These are phyloP conservation scores for Dioscorea dumetorum DNA, from an alignment of 106 monocot genomes.

Conservation along the genomic window DNA sequence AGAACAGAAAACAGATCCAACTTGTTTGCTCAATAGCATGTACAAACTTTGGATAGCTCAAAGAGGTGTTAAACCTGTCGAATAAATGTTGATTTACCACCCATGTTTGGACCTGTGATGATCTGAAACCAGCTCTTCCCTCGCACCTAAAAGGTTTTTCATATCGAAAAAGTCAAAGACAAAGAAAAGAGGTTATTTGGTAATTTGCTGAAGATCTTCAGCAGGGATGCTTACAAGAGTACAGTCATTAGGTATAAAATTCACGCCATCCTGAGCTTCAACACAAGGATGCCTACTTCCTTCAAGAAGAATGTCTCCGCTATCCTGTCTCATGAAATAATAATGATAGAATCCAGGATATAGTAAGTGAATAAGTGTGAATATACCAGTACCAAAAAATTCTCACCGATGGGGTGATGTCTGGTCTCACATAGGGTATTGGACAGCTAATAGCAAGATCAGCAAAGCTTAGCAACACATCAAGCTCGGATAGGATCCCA, in stretches of 20 bases:
- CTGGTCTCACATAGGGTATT: slow-evolving; percentile 79
- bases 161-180: background rate
- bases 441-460: slow-evolving; percentile 82
- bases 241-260: slow-evolving; percentile 98
- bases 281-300: slow-evolving; percentile 97
- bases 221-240: slow-evolving; percentile 56
- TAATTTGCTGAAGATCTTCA: background rate
- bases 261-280: slow-evolving; percentile 94
- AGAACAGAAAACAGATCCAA: no score
- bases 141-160: slow-evolving; percentile 44
- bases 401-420: slow-evolving; percentile 75
- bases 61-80: slow-evolving; percentile 62
- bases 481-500: slow-evolving; percentile 76
- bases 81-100: slow-evolving; percentile 98
- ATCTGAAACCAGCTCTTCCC: slow-evolving; percentile 97
- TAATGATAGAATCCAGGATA: slow-evolving; percentile 1
- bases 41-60: no score
- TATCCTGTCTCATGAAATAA: slow-evolving; percentile 44
- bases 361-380: slow-evolving; percentile 6
- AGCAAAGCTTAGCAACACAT: slow-evolving; percentile 91
- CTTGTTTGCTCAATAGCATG: no score
- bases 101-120: slow-evolving; percentile 99
- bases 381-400: background rate
- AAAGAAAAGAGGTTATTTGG: no score
- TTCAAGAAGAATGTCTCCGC: slow-evolving; percentile 89